Evolutionary conservation across 148 eudicot species (phyloP), one percentile per base, ranked within the genome.

Genomic region (Dianthus caryophyllus): DNA sequence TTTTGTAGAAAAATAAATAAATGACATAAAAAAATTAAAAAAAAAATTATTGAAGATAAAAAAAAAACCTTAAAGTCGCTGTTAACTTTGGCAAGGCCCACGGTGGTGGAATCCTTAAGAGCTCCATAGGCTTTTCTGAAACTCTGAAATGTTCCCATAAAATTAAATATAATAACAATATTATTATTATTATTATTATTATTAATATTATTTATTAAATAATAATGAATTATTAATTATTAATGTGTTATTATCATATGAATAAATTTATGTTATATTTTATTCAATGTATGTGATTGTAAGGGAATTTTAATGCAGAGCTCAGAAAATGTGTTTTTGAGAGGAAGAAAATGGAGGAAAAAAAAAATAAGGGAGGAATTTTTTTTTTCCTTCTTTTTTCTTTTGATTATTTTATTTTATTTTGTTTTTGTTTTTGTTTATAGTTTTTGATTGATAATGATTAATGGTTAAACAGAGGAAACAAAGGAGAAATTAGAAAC

Each of bases 101-200:
- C 99, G 68, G 73, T 94, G 88, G 99, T 90, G 60, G 99, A 80
- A 64, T 94, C 99, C 78, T 94, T 94, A 68, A 94, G 87, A 16
- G 96, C 96, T 36, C 99, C 97, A 79, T 82, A 88, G 65, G 99
- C 99, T 78, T 88, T 94, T 44, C 99, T 79, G 68, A 88, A 86
- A 78, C 90, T 88, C 65, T 85, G 86, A 62, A 85, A 84, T 41
- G 96, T 78, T 62, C 87, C 90, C 96, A 88, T 88, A 36, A 21
- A 53, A 4, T 44, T 21, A 17, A 48, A 53, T n/a, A 49, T 7
- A 58, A 38, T 18, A 1, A 56, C n/a, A n/a, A n/a, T n/a, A n/a
- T 33, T 2, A 33, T 33, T 2, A 33, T 33, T 2, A 33, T 33
- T 33, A 33, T 33, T 3, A 33, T 33, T 2, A 33, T 33, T 2